Evolutionary conservation across 202 grass and related monocot genomes (phyloP), one percentile per base, ranked within the genome.

Genomic region (Saccharum hybrid): DNA sequence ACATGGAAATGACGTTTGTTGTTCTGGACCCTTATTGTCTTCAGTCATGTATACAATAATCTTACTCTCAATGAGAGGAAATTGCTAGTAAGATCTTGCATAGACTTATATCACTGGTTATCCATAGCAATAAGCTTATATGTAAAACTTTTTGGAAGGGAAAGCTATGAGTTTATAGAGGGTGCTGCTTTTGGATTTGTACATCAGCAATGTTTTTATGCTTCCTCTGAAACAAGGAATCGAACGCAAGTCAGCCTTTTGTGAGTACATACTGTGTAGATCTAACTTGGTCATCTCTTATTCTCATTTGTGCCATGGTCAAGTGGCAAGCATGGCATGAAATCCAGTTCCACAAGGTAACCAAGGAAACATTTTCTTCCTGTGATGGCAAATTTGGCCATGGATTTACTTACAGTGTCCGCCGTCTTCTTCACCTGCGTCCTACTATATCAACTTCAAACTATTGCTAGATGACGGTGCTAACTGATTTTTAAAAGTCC

Each of bases 41-140:
- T 73, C 13, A 61, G 57, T 74, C 28, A 79, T 86, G 33, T 69
- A 71, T 70, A 66, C 80, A 59, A 56, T 71, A 71, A 68, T 66
- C 13, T 42, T 66, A 1, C 3, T 10, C 30, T 42, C 46, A 14
- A 75, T 75, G 22, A 61, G 33, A 56, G 1, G 49, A 65, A 57
- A 70, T 52, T 0, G 4, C 18, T 41, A 23, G 21, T 36, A 7
- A 2, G 22, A 68, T 71, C 23, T 61, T 73, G 7, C 11, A 68
- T 30, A 10, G 75, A 59, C 10, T 7, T 76, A 2, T 41, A 6
- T 66, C 21, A 15, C 1, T 43, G 15, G 11, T 56, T 56, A 23
- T 56, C 45, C 2, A 4, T 23, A 18, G n/a, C 1, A 19, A 56
- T 41, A 51, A 13, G 45, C n/a, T 18, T 62, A 15, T 37, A 23